Evolutionary conservation across 75 land plant genomes (phyloP), one percentile per base, ranked within the genome.

Genomic region (Azolla pinnata): DNA sequence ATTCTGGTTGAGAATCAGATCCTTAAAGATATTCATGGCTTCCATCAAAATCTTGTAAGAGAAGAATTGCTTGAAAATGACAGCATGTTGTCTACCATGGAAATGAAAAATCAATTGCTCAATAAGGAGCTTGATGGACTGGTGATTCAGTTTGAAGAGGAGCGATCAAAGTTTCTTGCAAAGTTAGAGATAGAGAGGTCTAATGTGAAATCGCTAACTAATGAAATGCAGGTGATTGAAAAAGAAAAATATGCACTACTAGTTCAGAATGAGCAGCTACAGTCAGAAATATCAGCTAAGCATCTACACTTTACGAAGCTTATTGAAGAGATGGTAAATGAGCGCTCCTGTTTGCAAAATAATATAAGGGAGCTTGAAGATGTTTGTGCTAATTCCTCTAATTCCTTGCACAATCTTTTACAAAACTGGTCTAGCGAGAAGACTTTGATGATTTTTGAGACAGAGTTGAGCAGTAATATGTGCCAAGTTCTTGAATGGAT

Each of bases 141-240:
- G 44, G 47, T 78, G 58, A 33, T 21, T 9, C 47, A 19, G 32
- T 18, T 58, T 44, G 33, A 2, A 27, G 40, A 35, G 19, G 50
- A 72, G 9, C 69, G 69, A 30, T 54, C 38, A 18, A 70, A 60
- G 26, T 30, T 69, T 23, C 32, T 44, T 40, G 52, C 50, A n/a
- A 49, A 60, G 29, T n/a, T n/a, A n/a, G n/a, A n/a, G n/a, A n/a
- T n/a, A n/a, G n/a, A n/a, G n/a, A n/a, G n/a, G n/a, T n/a, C n/a
- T n/a, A n/a, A n/a, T n/a, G n/a, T n/a, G n/a, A n/a, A n/a, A n/a
- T n/a, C n/a, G n/a, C n/a, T n/a, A n/a, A n/a, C n/a, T n/a, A n/a
- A n/a, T n/a, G n/a, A n/a, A n/a, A n/a, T n/a, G n/a, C n/a, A n/a
- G n/a, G n/a, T n/a, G n/a, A n/a, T n/a, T n/a, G n/a, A n/a, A n/a